Evolutionary conservation across 257 asterid genomes (phyloP), one percentile per base, ranked within the genome.

Genomic region (Solanum phureja): DNA sequence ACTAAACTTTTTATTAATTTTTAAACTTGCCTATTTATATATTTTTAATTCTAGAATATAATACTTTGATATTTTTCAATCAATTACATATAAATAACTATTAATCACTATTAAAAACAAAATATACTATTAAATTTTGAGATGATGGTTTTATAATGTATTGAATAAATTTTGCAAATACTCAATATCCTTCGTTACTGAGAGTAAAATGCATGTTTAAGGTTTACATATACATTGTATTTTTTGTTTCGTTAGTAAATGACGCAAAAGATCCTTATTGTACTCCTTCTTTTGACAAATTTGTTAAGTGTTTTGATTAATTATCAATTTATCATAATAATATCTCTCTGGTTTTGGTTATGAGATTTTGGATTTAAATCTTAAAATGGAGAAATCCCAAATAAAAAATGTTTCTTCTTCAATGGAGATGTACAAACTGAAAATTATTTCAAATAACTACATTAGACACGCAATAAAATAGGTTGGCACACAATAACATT

Each of bases 341-440:
- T 4, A 23, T 62, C 10, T 56, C 23, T 16, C 23, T 52, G 1
- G 1, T 52, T 4, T 58, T 58, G 8, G 3, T 21, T 19, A 58
- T 0, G 0, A 11, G 0, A 66, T 2, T 24, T 66, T 12, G 3
- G 1, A 2, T 24, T 66, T 2, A 3, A 66, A 27, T 68, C 1
- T 68, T 68, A 66, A 66, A 66, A 29, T 68, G 2, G 0, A 68
- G 2, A 12, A 68, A 27, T 14, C 8, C 4, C 4, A 0, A 33
- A 33, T 71, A 33, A 3, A 16, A 71, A 71, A 7, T 2, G 2
- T 4, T 31, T 29, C 38, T 68, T 69, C 10, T 69, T 71, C 34
- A 71, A 71, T 31, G 0, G 3, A 71, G 10, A 71, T 31, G 18
- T 2, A 7, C 13, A 16, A 72, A 34, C 21, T 4, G 35, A 7